Base-by-base conservation (phyloP, 2,329 filamentous ascomycete genomes). In the Penicillium frequentans region DNA sequence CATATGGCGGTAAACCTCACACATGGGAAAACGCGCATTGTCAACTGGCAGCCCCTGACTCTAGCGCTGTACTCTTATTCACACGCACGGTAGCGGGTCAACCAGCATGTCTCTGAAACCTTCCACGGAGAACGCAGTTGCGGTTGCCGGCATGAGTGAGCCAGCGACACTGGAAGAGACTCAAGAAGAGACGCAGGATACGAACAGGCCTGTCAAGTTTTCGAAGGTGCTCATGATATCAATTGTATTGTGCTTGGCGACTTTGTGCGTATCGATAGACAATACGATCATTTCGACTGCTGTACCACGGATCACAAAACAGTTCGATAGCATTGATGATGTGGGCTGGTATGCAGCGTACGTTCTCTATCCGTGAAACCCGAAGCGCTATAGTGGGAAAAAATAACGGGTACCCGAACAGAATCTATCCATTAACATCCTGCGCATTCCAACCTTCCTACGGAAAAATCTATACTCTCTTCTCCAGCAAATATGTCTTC, bases 321-420 rank as follows among this genome's bases (percentile, higher is more conserved):
- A 26, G 7, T 52, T 52, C 24, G 14, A 52, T 11, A 44, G 49
- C n/a, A 42, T 52, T 44, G 49, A 52, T 9, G 49, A 52, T 52
- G 49, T 52, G 49, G 49, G 49, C 3, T 52, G 49, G 49, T 52
- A 52, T 52, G 49, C 49, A 44, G 27, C 49, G 49, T 52, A 45
- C n/a, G 49, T 52, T 7, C 11, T 27, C 24, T n/a, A 47, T 47
- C 11, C 14, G 45, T 27, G 23, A 47, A 47, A 5, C 31, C 4
- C 6, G 26, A 47, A 27, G 11, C 16, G 5, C 21, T n/a, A 8
- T 26, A 26, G 5, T 14, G 29, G 29, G 1, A 45, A 6, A 45
- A 1, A 14, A 26, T 45, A n/a, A 45, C 21, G 10, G 24, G 7
- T 14, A 24, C 5, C 23, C 13, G 16, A 52, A 29, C 21, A 52